phyloP scores from a whole-genome alignment of 2,329 filamentous ascomycete genomes.

The Curvularia verruculosa region DNA sequence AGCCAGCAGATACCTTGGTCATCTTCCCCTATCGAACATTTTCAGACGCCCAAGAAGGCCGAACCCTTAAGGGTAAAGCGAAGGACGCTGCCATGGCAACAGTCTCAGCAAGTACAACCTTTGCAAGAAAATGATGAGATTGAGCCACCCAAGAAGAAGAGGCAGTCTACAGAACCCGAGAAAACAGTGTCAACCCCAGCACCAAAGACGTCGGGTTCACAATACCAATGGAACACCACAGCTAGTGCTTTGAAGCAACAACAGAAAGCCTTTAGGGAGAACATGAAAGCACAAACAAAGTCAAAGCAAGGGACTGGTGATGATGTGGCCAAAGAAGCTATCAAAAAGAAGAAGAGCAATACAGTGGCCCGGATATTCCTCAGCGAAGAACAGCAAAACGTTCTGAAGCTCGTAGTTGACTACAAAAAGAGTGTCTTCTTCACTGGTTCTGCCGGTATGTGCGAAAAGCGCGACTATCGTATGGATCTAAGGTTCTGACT shows the following conservation, averaged over 20 bases:
- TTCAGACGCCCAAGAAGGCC: constrained; percentile 39
- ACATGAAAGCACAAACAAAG: constrained; percentile 60
- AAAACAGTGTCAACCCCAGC: constrained; percentile 54
- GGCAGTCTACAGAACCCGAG: constrained; percentile 41
- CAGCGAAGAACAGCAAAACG: constrained; percentile 83
- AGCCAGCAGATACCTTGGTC: constrained; percentile 74
- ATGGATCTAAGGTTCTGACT: constrained; percentile 8
- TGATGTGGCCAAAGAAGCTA: constrained; percentile 56
- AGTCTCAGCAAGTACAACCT: constrained; percentile 45
- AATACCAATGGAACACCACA: constrained; percentile 72
- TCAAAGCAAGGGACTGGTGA: constrained; percentile 49
- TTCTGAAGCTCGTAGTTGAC: constrained; percentile 81
- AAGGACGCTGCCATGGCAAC: constrained; percentile 64
- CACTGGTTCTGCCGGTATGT: constrained; percentile 82
- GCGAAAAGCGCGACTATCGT: background rate
- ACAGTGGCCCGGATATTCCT: constrained; percentile 68
- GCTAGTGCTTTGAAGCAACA: constrained; percentile 77
- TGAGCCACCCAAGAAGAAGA: constrained; percentile 39
- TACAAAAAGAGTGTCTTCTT: constrained; percentile 92
- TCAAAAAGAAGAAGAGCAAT: constrained; percentile 52
- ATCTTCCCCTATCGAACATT: constrained; percentile 62
- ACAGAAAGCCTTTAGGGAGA: constrained; percentile 72
- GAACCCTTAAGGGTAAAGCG: constrained; percentile 24
- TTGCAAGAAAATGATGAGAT: constrained; percentile 26
- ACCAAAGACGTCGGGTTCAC: constrained; percentile 43